phyloP scores from a whole-genome alignment of 805 yeast species.

The Zygosaccharomyces siamensis region DNA sequence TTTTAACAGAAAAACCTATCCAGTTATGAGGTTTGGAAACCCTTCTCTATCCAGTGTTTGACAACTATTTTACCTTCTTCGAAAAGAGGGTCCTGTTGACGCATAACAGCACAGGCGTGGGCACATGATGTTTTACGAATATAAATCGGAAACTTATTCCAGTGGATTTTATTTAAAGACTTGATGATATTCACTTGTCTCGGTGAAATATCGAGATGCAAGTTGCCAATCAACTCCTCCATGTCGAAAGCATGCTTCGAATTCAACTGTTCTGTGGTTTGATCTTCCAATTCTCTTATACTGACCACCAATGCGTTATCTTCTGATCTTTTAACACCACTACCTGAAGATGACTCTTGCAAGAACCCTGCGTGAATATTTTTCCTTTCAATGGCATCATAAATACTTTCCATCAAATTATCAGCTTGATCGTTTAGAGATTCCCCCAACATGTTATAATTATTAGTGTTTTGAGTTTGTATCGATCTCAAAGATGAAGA shows the following conservation, averaged over 20 bases:
- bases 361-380: slow-evolving; percentile 21
- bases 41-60: slow-evolving; percentile 54
- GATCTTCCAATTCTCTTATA: slow-evolving; percentile 16
- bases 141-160: slow-evolving; percentile 70
- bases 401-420: slow-evolving; percentile 57
- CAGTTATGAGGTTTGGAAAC: slow-evolving; percentile 26
- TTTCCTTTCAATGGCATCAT: slow-evolving; percentile 46
- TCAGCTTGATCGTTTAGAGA: slow-evolving; percentile 59
- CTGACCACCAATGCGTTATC: slow-evolving; percentile 14
- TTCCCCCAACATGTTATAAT: slow-evolving; percentile 28
- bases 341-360: slow-evolving; percentile 11
- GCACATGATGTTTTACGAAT: slow-evolving; percentile 62
- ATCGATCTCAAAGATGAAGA: slow-evolving; percentile 9
- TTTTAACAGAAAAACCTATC: slow-evolving; percentile 1
- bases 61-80: slow-evolving; percentile 68
- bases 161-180: slow-evolving; percentile 52
- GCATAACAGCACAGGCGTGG: slow-evolving; percentile 78
- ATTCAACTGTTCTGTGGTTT: slow-evolving; percentile 13
- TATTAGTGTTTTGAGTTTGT: slow-evolving; percentile 5
- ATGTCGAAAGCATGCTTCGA: slow-evolving; percentile 8
- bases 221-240: slow-evolving; percentile 14
- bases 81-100: slow-evolving; percentile 51
- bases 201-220: slow-evolving; percentile 15
- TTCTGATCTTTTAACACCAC: slow-evolving; percentile 1
- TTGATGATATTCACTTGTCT: slow-evolving; percentile 50